phyloP scores from a whole-genome alignment of 2,329 filamentous ascomycete species.

The Xylaria sp. region DNA sequence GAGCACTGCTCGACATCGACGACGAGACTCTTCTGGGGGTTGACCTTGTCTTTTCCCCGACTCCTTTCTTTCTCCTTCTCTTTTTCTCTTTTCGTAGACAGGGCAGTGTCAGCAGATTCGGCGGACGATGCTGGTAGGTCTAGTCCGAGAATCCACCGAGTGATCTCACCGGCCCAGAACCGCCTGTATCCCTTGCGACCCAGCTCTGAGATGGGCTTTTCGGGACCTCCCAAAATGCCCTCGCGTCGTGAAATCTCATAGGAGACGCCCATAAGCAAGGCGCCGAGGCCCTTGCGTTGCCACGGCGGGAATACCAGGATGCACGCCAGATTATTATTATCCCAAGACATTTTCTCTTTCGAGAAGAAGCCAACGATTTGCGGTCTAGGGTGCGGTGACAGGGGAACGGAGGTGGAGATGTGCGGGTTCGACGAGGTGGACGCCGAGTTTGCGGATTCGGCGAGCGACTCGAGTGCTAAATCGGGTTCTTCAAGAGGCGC shows the following conservation, averaged over 20 bases:
- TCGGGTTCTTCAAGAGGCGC: background rate
- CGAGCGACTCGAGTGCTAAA: background rate
- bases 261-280: constrained; percentile 87
- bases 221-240: constrained; percentile 84
- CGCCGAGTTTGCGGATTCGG: background rate
- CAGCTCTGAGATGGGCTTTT: constrained; percentile 89
- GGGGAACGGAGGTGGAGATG: background rate
- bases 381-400: constrained; percentile 33
- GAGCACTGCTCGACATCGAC: constrained; percentile 75
- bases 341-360: constrained; percentile 99
- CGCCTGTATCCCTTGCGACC: constrained; percentile 81
- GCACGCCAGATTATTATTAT: constrained; percentile 96
- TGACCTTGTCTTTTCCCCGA: constrained; percentile 23
- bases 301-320: constrained; percentile 96
- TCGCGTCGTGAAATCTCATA: constrained; percentile 91
- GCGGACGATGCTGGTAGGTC: constrained; percentile 45
- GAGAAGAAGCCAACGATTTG: constrained; percentile 95
- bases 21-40: constrained; percentile 46
- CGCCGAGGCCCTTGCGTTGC: constrained; percentile 87
- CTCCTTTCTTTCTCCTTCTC: constrained; percentile 13
- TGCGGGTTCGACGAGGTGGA: background rate
- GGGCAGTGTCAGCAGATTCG: background rate
- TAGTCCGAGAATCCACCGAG: constrained; percentile 65
- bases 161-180: constrained; percentile 87
- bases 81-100: constrained; percentile 7